These are phyloP conservation scores for Solanum tarapatanum DNA, from an alignment of 257 asterid species.

Conservation along the genomic window DNA sequence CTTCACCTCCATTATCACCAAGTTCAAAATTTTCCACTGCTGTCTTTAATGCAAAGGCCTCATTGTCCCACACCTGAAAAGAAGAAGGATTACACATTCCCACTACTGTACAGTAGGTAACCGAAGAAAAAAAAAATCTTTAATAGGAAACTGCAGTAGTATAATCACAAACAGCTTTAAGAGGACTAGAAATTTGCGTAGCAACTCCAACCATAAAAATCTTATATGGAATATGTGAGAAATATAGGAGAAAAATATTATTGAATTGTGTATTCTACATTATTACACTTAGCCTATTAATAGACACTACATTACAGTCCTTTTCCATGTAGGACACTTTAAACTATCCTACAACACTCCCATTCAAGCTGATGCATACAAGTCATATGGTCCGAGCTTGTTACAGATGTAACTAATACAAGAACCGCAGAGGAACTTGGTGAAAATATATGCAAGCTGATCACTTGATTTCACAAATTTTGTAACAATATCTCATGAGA, in stretches of 20 bases:
- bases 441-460: not conserved
- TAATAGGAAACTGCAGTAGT: not conserved
- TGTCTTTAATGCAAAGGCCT: conserved; percentile 37
- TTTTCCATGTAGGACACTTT: not conserved
- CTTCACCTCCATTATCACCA: conserved; percentile 21
- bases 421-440: not conserved
- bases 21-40: conserved; percentile 15
- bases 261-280: not conserved
- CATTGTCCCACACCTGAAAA: conserved; percentile 56
- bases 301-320: not conserved
- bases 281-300: not conserved
- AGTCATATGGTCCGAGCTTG: not conserved
- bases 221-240: not conserved
- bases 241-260: not conserved
- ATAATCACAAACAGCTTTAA: not conserved
- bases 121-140: not conserved
- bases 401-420: not conserved
- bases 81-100: conserved; percentile 5
- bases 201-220: not conserved
- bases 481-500: not conserved
- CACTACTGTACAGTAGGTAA: not conserved
- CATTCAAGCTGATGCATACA: not conserved
- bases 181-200: not conserved
- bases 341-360: not conserved
- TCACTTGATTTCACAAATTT: not conserved